Evolutionary conservation across 805 yeast genomes (phyloP), one percentile per base, ranked within the genome.

Genomic region (Wickerhamomyces silvicola): DNA sequence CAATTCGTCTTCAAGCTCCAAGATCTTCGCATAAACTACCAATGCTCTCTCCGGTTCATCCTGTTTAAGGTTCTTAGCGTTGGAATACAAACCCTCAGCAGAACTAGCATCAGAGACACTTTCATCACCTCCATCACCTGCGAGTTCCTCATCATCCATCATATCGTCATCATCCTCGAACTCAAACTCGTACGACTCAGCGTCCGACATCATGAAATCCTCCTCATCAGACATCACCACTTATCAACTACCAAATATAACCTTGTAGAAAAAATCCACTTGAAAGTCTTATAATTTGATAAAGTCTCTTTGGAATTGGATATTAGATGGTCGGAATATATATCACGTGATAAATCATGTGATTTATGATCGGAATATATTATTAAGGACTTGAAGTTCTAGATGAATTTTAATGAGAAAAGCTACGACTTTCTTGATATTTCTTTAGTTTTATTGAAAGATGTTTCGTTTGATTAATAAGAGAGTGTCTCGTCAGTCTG

Each of bases 1-100:
- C 65, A 31, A 59, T 62, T 36, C 61, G 27, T 58, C 59, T 27
- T 48, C 50, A 27, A 55, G 48, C 36, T 55, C 64, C 55, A 57
- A 27, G 1, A 42, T 42, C 20, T 29, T 23, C 9, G 30, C 31
- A 22, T 48, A 50, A 23, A 37, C 14, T 3, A 12, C 33, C 15
- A 45, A 6, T 3, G 50, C 48, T 24, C 31, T 43, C 18, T 44
- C 47, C 5, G 44, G 37, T 13, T 54, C 52, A 4, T 46, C 52
- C 11, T 38, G 45, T 23, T 53, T 48, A 15, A 41, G 22, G 18
- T 42, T 33, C 27, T 46, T 44, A 1, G 51, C 59, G 6, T 45
- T 46, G 12, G 48, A 59, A 20, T 48, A 51, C 17, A 37, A 38
- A 7, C 52, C 58, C 14, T 52, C 52, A 3, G 42, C 62, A 9